Percentiles rank a stretch among this genome's conserved stretches.
Conservation (phyloP, 1,139 yeast species). For the Debaryomycetaceae sp. region DNA sequence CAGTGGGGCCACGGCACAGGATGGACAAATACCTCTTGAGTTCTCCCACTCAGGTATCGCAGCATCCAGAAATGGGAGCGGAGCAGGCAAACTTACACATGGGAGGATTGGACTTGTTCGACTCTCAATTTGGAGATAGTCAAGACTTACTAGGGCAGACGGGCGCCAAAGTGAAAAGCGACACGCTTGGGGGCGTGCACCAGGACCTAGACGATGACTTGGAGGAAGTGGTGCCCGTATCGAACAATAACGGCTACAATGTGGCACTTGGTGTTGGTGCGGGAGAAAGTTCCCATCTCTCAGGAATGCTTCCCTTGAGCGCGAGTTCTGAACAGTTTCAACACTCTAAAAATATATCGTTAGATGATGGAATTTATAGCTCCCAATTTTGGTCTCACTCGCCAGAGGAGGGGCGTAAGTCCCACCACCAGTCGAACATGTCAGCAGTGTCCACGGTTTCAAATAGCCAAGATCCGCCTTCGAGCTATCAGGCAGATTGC, state of each 20-base stretch:
- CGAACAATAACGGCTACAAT: slow-evolving; percentile 10
- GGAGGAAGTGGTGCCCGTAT: slow-evolving; percentile 21
- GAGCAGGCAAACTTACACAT: slow-evolving; percentile 8
- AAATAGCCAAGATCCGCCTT: slow-evolving; percentile 16
- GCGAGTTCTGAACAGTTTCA: slow-evolving; percentile 4
- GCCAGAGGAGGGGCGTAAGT: neutral
- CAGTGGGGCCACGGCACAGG: neutral
- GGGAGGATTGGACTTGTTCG: slow-evolving; percentile 8
- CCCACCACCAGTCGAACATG: slow-evolving; percentile 15
- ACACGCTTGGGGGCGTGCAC: neutral
- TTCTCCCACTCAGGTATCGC: slow-evolving; percentile 40
- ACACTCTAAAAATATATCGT: slow-evolving; percentile 25
- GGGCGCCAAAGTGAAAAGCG: neutral
- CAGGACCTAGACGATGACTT: slow-evolving; percentile 7
- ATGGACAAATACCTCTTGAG: slow-evolving; percentile 48
- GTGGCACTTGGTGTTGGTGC: slow-evolving; percentile 7
- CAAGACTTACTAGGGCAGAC: neutral
- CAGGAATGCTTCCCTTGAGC: neutral
- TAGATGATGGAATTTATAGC: slow-evolving; percentile 21
- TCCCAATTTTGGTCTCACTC: slow-evolving; percentile 8
- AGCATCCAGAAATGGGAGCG: slow-evolving; percentile 25
- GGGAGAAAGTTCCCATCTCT: slow-evolving; percentile 1
- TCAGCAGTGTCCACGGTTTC: slow-evolving; percentile 19
- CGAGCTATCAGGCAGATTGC: slow-evolving; percentile 5
- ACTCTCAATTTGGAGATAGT: slow-evolving; percentile 1